Base-by-base conservation (phyloP, 331 rosid species). In the Quercus lobata region DNA sequence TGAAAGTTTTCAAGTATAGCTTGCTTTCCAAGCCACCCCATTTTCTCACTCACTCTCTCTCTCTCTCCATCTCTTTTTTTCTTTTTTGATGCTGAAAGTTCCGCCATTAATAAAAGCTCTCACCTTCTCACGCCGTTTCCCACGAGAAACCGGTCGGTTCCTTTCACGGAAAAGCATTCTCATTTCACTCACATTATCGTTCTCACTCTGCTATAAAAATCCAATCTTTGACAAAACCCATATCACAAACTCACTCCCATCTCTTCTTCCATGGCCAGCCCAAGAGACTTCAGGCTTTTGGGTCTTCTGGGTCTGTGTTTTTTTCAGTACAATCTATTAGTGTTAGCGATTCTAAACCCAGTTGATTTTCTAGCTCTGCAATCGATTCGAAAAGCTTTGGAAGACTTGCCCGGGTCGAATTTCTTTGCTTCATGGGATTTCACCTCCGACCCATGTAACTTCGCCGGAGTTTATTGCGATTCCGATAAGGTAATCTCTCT, bases 341-440 rank as follows among this genome's bases (percentile, higher is more conserved):
- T 73, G 0, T n/a, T 53, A 3, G 97, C 97, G n/a, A 90, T 96
- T 83, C 74, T 96, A 55, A 93, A 96, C 87, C 99, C 99, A 0
- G 75, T 85, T 17, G 99, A 96, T 86, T 96, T 96, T 79, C 83
- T 96, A 72, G 93, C 99, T 35, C 87, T 96, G 41, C 99, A 96
- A 83, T 90, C 98, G 1, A 88, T 93, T 75, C 86, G 90, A 3
- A 96, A 92, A 80, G 84, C 89, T 24, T 86, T 96, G 0, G 65
- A 89, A 1, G 99, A 96, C 79, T 75, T 93, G 89, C 98, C 98
- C 0, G 99, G 97, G 16, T 96, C 99, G 1, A 84, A 77, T 46
- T 96, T 91, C 82, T 91, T 96, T 44, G 72, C 94, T 1, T 87
- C 98, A 19, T 96, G 99, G 99, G 99, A 96, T 79, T 96, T 96